Conservation (phyloP, 192 early-diverging fungal genomes). For the Thoreauomyces humboldtii region DNA sequence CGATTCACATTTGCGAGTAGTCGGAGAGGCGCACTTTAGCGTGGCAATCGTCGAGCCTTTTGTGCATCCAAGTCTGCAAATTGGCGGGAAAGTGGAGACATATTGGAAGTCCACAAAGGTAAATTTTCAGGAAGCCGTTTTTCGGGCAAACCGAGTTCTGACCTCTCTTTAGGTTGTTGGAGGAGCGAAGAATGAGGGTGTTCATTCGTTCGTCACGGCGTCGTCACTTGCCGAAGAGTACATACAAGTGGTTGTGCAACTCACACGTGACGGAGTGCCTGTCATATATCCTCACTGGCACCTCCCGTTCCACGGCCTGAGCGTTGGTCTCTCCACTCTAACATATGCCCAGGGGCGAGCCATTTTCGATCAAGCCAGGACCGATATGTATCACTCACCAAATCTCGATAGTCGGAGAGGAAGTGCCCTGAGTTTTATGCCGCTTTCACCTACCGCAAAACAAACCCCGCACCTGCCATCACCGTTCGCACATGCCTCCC, state of each 20-base stretch:
- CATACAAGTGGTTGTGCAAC: slow-evolving; percentile 82
- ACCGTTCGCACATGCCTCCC: not conserved
- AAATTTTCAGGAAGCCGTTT: not conserved
- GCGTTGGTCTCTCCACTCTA: slow-evolving; percentile 58
- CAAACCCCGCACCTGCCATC: too few species aligned
- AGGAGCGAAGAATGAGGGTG: slow-evolving; percentile 29
- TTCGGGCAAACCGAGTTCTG: not conserved
- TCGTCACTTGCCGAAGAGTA: slow-evolving; percentile 92
- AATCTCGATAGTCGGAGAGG: too few species aligned
- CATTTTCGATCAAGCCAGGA: too few species aligned
- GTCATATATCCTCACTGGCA: slow-evolving; percentile 81
- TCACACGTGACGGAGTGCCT: slow-evolving; percentile 83
- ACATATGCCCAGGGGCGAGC: slow-evolving; percentile 67
- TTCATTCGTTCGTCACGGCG: slow-evolving; percentile 75
- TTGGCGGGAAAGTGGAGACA: slow-evolving; percentile 94
- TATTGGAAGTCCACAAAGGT: slow-evolving; percentile 99
- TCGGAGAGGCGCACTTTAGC: slow-evolving; percentile 86
- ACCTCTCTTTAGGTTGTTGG: slow-evolving; percentile 31
- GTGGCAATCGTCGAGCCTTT: slow-evolving; percentile 85
- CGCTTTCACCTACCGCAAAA: too few species aligned
- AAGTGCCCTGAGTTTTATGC: too few species aligned
- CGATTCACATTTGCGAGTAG: slow-evolving; percentile 85
- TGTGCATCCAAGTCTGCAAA: slow-evolving; percentile 80
- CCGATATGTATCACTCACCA: too few species aligned
- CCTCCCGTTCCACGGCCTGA: slow-evolving; percentile 22